phyloP scores from a whole-genome alignment of 768 basidiomycete genomes.

The Crucibulum laeve region DNA sequence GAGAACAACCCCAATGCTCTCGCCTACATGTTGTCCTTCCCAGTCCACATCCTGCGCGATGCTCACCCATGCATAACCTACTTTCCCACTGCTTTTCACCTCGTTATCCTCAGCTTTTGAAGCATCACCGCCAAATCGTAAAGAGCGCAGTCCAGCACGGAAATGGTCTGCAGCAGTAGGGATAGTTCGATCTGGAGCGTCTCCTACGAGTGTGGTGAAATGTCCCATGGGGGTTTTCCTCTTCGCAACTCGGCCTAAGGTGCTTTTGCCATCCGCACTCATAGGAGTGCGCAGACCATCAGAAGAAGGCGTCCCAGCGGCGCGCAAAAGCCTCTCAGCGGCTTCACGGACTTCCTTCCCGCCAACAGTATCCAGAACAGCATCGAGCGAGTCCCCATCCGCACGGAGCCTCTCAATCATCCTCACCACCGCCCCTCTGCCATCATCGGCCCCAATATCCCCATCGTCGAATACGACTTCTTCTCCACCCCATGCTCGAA shows the following conservation, averaged over 20 bases:
- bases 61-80: conserved; percentile 83
- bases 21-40: conserved; percentile 72
- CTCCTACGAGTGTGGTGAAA: conserved; percentile 81
- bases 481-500: conserved; percentile 69
- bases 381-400: conserved; percentile 68
- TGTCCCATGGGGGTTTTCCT: conserved; percentile 30
- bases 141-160: conserved; percentile 64
- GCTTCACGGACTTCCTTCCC: conserved; percentile 79
- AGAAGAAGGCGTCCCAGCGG: conserved; percentile 17
- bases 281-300: conserved; percentile 2
- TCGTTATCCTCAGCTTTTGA: conserved; percentile 4
- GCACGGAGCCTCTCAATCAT: conserved; percentile 47
- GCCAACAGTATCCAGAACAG: conserved; percentile 79
- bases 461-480: conserved; percentile 72
- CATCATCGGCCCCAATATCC: conserved; percentile 28
- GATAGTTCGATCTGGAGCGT: conserved; percentile 57
- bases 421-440: conserved; percentile 41
- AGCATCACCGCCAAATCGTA: conserved; percentile 29
- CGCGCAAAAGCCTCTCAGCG: conserved; percentile 55
- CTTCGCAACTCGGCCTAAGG: conserved; percentile 1
- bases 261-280: background rate
- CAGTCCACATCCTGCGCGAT: conserved; percentile 77
- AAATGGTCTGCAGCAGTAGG: conserved; percentile 73
- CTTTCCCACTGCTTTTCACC: conserved; percentile 25
- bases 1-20: conserved; percentile 38